A percentile compares a stretch with the other conserved stretches of the same genome.
Conservation (phyloP, 345 rosid genomes). For the Eucalyptus erythrocorys region DNA sequence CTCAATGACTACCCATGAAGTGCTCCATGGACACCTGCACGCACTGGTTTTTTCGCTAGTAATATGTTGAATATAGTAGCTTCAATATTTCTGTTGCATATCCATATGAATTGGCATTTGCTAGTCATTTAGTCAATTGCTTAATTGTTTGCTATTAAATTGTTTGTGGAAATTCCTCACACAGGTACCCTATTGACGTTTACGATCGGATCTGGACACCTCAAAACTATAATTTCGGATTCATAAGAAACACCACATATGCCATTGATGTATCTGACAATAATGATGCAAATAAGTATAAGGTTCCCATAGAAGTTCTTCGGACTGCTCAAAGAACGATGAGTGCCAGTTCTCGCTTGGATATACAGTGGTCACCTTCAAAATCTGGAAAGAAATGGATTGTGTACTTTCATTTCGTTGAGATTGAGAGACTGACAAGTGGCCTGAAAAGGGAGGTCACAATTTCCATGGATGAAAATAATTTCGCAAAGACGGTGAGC, state of each 20-base stretch:
- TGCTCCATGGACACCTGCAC: background rate
- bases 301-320: background rate
- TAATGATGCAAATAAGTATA: background rate
- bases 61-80: background rate
- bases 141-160: background rate
- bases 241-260: background rate
- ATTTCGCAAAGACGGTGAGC: background rate
- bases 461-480: background rate
- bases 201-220: background rate
- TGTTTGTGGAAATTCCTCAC: background rate
- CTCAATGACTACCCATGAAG: background rate
- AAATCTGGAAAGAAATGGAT: background rate
- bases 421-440: conserved; percentile 2
- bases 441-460: background rate
- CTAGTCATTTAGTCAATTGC: background rate
- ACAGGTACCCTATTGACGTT: background rate
- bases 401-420: conserved; percentile 1
- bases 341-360: background rate
- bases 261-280: background rate
- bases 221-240: background rate
- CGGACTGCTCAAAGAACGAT: background rate
- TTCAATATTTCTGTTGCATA: background rate
- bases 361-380: background rate
- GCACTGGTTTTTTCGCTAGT: no score
- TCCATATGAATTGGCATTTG: background rate